phyloP scores from a whole-genome alignment of 2,329 filamentous ascomycete species.

The Fusarium circinatum region DNA sequence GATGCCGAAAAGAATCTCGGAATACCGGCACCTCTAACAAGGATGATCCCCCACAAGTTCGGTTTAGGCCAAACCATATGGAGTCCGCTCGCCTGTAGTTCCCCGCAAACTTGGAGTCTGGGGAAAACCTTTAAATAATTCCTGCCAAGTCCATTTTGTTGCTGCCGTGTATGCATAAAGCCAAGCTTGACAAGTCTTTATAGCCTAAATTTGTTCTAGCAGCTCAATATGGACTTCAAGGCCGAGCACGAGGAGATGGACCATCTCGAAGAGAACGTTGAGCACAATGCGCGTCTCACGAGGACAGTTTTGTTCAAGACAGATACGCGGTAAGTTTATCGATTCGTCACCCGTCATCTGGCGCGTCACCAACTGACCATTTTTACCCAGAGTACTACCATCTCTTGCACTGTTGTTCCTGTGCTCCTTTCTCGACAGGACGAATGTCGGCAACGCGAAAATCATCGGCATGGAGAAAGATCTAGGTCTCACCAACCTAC shows the following conservation, averaged over 20 bases:
- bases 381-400: not conserved
- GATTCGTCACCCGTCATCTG: not conserved
- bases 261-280: not conserved
- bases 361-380: not conserved
- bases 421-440: conserved; percentile 63
- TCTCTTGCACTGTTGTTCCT: not conserved
- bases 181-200: not conserved
- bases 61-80: not conserved
- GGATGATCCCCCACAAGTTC: not conserved
- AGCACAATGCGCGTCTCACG: not conserved
- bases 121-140: conserved; percentile 3
- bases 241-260: conserved; percentile 1
- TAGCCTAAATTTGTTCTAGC: not conserved
- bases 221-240: not conserved
- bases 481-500: conserved; percentile 65
- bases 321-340: not conserved
- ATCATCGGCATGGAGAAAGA: conserved; percentile 70
- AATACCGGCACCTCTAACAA: not conserved
- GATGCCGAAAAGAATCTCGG: not conserved
- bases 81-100: not conserved
- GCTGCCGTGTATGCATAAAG: not conserved
- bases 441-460: conserved; percentile 78
- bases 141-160: not conserved
- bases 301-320: conserved; percentile 5
- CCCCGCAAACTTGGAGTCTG: conserved; percentile 3